Evolutionary conservation across 1,284 basidiomycete genomes (phyloP).

Genomic region (Pseudozyma pruni): DNA sequence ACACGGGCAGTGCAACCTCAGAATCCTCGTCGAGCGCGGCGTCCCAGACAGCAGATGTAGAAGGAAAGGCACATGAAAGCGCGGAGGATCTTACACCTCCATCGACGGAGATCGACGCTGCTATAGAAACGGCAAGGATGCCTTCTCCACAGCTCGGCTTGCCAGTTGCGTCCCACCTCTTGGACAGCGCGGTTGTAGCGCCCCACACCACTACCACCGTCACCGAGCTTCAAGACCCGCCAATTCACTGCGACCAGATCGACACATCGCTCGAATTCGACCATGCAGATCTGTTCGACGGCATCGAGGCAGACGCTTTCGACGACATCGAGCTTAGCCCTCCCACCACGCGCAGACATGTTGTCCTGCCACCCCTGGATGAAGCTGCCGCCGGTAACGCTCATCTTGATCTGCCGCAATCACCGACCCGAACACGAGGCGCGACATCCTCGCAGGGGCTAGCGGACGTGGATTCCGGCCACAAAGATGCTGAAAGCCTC

Average conservation of each 20-base stretch:
- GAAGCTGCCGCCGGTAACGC: neutral
- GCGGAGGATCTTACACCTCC: neutral
- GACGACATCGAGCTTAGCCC: constrained; percentile 44
- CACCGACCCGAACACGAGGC: constrained; percentile 3
- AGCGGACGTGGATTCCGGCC: neutral
- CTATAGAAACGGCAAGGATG: neutral
- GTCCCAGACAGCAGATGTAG: neutral
- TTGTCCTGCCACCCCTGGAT: constrained; percentile 8
- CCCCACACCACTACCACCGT: neutral
- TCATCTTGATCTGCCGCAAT: neutral
- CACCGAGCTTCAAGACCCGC: neutral
- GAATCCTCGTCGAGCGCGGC: no score
- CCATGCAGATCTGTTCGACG: constrained; percentile 38
- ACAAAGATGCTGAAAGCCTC: neutral
- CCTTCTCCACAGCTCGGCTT: neutral
- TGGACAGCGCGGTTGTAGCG: neutral
- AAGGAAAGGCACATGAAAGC: neutral
- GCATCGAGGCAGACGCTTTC: constrained; percentile 42
- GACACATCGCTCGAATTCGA: constrained; percentile 16
- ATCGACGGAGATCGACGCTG: neutral
- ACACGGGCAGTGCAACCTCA: no score
- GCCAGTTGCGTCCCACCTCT: neutral
- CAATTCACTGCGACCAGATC: neutral
- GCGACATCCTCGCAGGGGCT: neutral
- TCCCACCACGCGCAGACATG: constrained; percentile 14